phyloP scores from a whole-genome alignment of 1,284 basidiomycete species.

The Chalciporus sp. region DNA sequence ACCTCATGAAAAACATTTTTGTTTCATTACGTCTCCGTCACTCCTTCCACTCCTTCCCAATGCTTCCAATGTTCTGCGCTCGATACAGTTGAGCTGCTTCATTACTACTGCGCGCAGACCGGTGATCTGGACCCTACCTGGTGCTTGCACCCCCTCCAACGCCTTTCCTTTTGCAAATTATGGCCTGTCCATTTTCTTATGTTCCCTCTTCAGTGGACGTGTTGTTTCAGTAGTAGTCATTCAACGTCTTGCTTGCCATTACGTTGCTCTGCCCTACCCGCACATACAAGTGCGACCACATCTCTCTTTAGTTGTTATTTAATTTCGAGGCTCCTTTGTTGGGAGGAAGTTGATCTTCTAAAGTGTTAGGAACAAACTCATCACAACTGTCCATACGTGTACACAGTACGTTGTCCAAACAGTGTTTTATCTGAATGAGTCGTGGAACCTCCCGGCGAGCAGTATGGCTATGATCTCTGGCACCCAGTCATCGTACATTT shows the following conservation, averaged over 20 bases:
- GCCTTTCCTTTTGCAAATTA: constrained; percentile 32
- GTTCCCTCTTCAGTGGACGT: constrained; percentile 22
- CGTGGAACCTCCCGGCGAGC: no score
- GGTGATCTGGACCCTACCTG: constrained; percentile 28
- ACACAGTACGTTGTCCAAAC: constrained; percentile 14
- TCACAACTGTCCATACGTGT: not conserved
- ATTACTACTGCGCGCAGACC: constrained; percentile 6
- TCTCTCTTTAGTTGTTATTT: constrained; percentile 20
- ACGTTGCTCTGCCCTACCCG: constrained; percentile 21
- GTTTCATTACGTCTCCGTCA: constrained; percentile 8
- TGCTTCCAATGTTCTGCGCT: constrained; percentile 8
- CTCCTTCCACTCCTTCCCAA: constrained; percentile 27
- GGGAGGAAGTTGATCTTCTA: constrained; percentile 41
- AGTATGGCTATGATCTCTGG: not conserved
- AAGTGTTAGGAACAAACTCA: constrained; percentile 6
- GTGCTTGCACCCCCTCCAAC: constrained; percentile 31
- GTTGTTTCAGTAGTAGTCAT: constrained; percentile 32
- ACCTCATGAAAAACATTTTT: constrained; percentile 5
- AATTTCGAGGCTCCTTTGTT: constrained; percentile 16
- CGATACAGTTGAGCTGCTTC: constrained; percentile 17
- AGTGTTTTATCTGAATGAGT: not conserved
- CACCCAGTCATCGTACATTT: not conserved
- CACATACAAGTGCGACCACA: constrained; percentile 16
- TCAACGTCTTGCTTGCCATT: constrained; percentile 33
- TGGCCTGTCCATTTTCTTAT: constrained; percentile 28